A percentile compares a stretch with the other conserved stretches of the same genome.
Evolutionary conservation across 139 green algal genomes (phyloP).

Genomic region (Chlorella sorokiniana): DNA sequence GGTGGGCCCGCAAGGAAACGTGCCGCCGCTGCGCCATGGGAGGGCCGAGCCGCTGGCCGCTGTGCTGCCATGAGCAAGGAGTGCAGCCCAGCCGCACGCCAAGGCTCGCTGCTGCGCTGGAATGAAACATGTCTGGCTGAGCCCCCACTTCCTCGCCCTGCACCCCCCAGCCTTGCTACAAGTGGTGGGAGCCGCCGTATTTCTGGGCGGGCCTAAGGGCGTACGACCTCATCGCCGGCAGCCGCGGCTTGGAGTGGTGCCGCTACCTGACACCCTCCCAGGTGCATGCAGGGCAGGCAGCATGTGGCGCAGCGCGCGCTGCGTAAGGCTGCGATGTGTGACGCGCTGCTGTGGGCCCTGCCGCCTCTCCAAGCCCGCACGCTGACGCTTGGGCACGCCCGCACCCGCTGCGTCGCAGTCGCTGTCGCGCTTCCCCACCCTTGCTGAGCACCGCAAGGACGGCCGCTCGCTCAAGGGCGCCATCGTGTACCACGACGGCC

Average conservation of each 20-base stretch:
- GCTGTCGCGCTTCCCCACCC: constrained; percentile 72
- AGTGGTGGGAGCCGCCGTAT: constrained; percentile 97
- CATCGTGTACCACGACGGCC: constrained; percentile 96
- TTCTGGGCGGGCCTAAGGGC: constrained; percentile 93
- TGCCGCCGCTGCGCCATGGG: too few species aligned
- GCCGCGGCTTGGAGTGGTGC: constrained; percentile 74
- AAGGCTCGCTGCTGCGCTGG: too few species aligned
- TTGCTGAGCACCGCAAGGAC: constrained; percentile 56
- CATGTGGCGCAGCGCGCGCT: too few species aligned
- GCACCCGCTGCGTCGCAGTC: constrained; percentile 20
- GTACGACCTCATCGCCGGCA: constrained; percentile 93
- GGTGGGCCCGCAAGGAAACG: too few species aligned
- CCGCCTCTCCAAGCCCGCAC: not conserved
- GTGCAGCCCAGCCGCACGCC: too few species aligned
- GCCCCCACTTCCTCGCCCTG: not conserved
- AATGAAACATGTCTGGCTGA: not conserved
- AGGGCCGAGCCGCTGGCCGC: too few species aligned
- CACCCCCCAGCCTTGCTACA: constrained; percentile 93
- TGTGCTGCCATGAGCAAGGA: too few species aligned
- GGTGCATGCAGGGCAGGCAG: too few species aligned
- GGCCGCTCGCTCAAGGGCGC: constrained; percentile 77
- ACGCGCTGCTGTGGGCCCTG: constrained; percentile 18
- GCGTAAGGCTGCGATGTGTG: too few species aligned
- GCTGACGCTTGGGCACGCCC: not conserved
- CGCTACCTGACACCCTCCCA: constrained; percentile 74